Evolutionary conservation across 192 early-diverging fungal species (phyloP), one percentile per base, ranked within the genome.

Genomic region (Chytriomyces sp.): DNA sequence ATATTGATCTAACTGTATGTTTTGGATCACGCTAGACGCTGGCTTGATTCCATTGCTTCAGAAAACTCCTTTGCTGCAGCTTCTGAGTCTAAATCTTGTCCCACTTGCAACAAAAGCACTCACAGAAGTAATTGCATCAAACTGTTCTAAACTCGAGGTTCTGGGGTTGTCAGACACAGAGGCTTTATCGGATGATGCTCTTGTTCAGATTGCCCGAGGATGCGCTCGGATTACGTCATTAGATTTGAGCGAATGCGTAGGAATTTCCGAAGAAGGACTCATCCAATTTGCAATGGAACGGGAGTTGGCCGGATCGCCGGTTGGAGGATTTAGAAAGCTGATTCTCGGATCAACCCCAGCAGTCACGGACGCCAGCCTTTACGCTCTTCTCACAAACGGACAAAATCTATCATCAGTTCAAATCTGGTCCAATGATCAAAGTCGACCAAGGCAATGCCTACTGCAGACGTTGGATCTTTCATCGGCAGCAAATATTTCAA

Each of bases 111-210:
- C 66, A 23, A 11, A 13, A 20, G 5, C 67, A 10, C 18, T 69
- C 26, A 16, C 46, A 13, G 7, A 23, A 7, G 45, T 50, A 8
- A 61, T 77, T 18, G 76, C 76, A 16, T 18, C 45, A 59, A 46
- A 2, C 7, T 77, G 76, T 45, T 13, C 23, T 23, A 61, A 67
- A 47, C 66, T 77, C 24, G 53, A 77, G 45, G 26, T 7, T 26
- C 60, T 77, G 50, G 46, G 26, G 9, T 5, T 77, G 57, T 13
- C 76, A 6, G 76, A 77, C 35, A 57, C 50, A 11, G 76, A 77
- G 43, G 45, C 64, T 8, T 8, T 69, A 28, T 69, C 67, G 43
- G 67, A 69, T 46, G 57, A 69, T 20, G 24, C 20, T 28, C 44
- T 69, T 3, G 7, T 20, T 16, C 18, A 13, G 67, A 35, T 77